Conservation (phyloP, 805 yeast genomes). For the Metschnikowia baotianmanensis region DNA sequence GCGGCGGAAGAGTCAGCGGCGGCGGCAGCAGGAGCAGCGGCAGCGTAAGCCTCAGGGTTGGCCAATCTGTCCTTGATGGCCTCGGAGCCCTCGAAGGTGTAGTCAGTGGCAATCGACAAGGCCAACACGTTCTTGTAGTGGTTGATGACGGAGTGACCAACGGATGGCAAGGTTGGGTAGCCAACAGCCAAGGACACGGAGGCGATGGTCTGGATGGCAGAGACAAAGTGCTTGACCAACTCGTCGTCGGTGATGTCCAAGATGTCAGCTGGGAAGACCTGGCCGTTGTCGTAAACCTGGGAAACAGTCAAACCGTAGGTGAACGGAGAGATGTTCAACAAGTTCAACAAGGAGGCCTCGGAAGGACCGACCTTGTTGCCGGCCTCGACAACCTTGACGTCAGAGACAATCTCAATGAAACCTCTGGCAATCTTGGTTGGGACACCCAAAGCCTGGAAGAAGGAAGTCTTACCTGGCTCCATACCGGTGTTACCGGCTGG, state of each 20-base stretch:
- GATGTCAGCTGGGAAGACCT: slow-evolving; percentile 94
- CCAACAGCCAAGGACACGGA: slow-evolving; percentile 95
- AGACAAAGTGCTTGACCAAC: slow-evolving; percentile 85
- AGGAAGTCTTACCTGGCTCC: slow-evolving; percentile 99
- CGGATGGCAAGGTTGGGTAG: slow-evolving; percentile 99
- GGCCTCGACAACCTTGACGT: slow-evolving; percentile 89
- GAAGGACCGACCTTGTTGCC: slow-evolving; percentile 95
- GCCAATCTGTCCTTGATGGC: slow-evolving; percentile 99
- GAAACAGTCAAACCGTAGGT: slow-evolving; percentile 96
- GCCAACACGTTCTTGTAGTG: slow-evolving; percentile 98
- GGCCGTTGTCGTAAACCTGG: slow-evolving; percentile 98
- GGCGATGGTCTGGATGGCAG: slow-evolving; percentile 93
- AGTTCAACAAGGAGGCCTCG: slow-evolving; percentile 97
- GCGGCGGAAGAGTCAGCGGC: slow-evolving; percentile 62
- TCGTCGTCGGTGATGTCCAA: slow-evolving; percentile 98
- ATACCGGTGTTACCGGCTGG: slow-evolving; percentile 99
- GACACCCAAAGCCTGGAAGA: slow-evolving; percentile 99
- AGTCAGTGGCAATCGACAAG: slow-evolving; percentile 96
- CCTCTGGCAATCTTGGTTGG: slow-evolving; percentile 99
- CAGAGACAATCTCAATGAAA: slow-evolving; percentile 98
- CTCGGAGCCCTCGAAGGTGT: slow-evolving; percentile 99
- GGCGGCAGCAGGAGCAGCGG: slow-evolving; percentile 97
- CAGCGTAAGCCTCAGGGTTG: slow-evolving; percentile 99
- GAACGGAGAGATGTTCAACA: slow-evolving; percentile 99
- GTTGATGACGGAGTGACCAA: slow-evolving; percentile 98